phyloP scores from a whole-genome alignment of 257 asterid species.

The Rauvolfia tetraphylla region DNA sequence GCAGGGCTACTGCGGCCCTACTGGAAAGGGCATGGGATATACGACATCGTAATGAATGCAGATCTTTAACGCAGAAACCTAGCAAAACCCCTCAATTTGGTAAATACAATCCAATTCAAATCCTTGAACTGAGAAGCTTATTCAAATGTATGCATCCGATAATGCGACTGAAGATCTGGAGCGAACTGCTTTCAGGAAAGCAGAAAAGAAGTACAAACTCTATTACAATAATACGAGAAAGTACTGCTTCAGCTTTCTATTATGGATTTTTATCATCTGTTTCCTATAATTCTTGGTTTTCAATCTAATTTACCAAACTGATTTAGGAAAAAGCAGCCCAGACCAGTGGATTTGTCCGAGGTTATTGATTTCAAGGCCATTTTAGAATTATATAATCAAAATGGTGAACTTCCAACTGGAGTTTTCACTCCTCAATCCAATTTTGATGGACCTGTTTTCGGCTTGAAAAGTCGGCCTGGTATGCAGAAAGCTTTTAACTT shows the following conservation, averaged over 20 bases:
- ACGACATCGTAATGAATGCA: no score
- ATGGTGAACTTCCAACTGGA: constrained; percentile 53
- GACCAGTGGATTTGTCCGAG: constrained; percentile 83
- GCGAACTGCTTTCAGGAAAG: constrained; percentile 82
- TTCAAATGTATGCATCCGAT: constrained; percentile 61
- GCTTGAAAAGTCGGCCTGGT: constrained; percentile 85
- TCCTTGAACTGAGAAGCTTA: neutral
- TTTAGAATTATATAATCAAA: constrained; percentile 45
- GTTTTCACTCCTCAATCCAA: constrained; percentile 47
- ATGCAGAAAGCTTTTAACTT: constrained; percentile 7
- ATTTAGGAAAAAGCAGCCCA: constrained; percentile 60
- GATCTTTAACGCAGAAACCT: no score
- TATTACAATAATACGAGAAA: constrained; percentile 68
- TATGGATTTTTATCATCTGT: neutral
- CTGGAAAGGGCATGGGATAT: no score
- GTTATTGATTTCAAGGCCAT: constrained; percentile 83
- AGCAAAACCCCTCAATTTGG: no score
- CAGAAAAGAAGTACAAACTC: constrained; percentile 88
- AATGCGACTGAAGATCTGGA: constrained; percentile 50
- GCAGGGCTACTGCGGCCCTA: no score
- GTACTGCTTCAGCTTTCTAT: constrained; percentile 26
- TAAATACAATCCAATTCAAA: neutral
- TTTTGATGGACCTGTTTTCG: constrained; percentile 50
- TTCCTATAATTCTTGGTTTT: neutral
- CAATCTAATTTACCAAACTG: neutral